Conservation (phyloP, 768 basidiomycete genomes). For the Boletellus ananas region DNA sequence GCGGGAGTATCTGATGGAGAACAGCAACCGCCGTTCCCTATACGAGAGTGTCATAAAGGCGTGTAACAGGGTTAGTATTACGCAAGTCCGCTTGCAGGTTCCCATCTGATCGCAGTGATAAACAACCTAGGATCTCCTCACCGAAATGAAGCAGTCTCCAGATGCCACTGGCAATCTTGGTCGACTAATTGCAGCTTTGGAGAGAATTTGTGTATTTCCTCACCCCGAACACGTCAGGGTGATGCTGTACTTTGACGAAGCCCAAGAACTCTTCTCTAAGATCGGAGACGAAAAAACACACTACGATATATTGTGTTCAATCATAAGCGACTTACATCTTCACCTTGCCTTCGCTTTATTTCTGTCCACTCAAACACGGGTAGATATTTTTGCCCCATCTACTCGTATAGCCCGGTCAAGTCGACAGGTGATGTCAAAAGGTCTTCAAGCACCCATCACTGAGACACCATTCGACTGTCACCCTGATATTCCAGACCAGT, state of each 20-base stretch:
- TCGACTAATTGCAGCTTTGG: background rate
- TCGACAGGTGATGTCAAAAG: background rate
- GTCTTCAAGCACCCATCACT: background rate
- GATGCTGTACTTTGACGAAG: background rate
- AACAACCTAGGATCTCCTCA: too few species aligned
- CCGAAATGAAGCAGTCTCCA: too few species aligned
- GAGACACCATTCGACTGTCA: background rate
- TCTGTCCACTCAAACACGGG: too few species aligned
- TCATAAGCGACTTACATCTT: background rate
- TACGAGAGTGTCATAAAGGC: background rate
- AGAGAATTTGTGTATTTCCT: too few species aligned
- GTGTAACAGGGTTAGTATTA: too few species aligned
- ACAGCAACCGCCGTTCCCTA: background rate
- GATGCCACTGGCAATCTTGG: too few species aligned
- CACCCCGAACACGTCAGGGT: background rate
- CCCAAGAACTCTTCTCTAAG: background rate
- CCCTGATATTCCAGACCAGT: too few species aligned
- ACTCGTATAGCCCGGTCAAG: background rate
- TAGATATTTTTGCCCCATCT: too few species aligned
- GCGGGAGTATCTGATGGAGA: too few species aligned
- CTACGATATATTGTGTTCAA: background rate
- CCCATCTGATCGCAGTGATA: too few species aligned
- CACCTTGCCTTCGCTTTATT: background rate
- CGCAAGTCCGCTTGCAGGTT: background rate
- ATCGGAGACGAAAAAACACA: background rate